These are phyloP conservation scores for Cladosporium sp. DNA, from an alignment of 2,329 filamentous ascomycete species.

Conservation along the genomic window DNA sequence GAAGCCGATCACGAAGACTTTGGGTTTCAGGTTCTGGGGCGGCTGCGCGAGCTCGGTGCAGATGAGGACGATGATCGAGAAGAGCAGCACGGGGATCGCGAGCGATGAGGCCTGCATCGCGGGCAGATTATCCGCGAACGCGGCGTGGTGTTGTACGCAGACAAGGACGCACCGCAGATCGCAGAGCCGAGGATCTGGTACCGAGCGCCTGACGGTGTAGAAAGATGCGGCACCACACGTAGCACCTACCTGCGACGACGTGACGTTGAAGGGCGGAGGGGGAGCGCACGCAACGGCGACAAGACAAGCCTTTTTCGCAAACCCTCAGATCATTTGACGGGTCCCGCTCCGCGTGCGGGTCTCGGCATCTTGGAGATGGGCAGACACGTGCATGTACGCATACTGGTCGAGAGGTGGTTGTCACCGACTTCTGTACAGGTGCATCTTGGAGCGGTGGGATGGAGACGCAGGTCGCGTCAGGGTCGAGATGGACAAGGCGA, in stretches of 20 bases:
- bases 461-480: too few species aligned
- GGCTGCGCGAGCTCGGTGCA: slow-evolving; percentile 20
- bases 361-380: neutral
- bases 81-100: slow-evolving; percentile 8
- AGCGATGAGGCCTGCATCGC: slow-evolving; percentile 6
- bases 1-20: slow-evolving; percentile 27
- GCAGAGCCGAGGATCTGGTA: too few species aligned
- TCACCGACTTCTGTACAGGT: too few species aligned
- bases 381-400: too few species aligned
- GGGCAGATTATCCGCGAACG: neutral
- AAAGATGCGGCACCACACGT: too few species aligned
- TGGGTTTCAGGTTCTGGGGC: slow-evolving; percentile 20
- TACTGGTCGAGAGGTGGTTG: too few species aligned
- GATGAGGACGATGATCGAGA: slow-evolving; percentile 15
- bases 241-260: neutral
- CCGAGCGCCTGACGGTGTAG: too few species aligned
- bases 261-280: neutral
- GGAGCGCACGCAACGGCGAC: neutral
- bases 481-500: too few species aligned
- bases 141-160: too few species aligned
- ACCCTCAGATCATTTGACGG: neutral
- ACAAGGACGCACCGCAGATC: too few species aligned
- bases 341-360: neutral
- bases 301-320: neutral
- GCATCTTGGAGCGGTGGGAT: too few species aligned